Conservation (phyloP, 2,329 filamentous ascomycete genomes). For the Metarhizium robertsii region DNA sequence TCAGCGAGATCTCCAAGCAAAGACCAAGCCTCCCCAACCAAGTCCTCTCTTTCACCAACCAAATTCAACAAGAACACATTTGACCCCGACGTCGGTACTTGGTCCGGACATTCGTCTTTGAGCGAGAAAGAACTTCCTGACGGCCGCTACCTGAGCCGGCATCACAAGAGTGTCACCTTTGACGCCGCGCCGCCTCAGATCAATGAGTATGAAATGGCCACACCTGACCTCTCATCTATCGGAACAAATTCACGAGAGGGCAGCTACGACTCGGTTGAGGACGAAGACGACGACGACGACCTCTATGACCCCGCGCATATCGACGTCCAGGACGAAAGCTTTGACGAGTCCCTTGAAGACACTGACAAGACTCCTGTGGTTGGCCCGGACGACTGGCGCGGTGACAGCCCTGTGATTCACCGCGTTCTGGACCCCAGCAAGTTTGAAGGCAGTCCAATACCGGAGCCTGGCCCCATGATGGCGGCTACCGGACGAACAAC, state of each 20-base stretch:
- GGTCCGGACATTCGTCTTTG: conserved; percentile 55
- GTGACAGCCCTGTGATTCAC: conserved; percentile 46
- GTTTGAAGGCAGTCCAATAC: conserved; percentile 63
- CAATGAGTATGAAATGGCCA: conserved; percentile 97
- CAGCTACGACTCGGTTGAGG: conserved; percentile 80
- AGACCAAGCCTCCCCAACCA: conserved; percentile 69
- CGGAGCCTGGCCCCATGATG: conserved; percentile 35
- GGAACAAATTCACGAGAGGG: conserved; percentile 85
- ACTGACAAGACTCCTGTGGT: conserved; percentile 96
- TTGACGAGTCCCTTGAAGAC: conserved; percentile 90
- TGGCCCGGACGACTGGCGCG: conserved; percentile 92
- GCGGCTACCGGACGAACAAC: conserved; percentile 30
- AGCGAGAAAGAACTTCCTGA: conserved; percentile 51
- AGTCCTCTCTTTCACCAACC: conserved; percentile 72
- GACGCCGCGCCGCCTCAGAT: conserved; percentile 87
- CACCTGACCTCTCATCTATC: conserved; percentile 87
- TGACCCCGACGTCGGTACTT: conserved; percentile 58
- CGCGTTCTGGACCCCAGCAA: conserved; percentile 15
- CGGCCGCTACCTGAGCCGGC: conserved; percentile 63
- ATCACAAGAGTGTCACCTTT: conserved; percentile 96
- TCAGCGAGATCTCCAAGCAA: conserved; percentile 51
- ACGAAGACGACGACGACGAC: conserved; percentile 52
- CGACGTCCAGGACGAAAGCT: conserved; percentile 65
- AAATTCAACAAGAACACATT: conserved; percentile 61
- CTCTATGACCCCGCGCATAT: conserved; percentile 43